Evolutionary conservation across 2,329 filamentous ascomycete species (phyloP).

Genomic region (Fusarium sp.): DNA sequence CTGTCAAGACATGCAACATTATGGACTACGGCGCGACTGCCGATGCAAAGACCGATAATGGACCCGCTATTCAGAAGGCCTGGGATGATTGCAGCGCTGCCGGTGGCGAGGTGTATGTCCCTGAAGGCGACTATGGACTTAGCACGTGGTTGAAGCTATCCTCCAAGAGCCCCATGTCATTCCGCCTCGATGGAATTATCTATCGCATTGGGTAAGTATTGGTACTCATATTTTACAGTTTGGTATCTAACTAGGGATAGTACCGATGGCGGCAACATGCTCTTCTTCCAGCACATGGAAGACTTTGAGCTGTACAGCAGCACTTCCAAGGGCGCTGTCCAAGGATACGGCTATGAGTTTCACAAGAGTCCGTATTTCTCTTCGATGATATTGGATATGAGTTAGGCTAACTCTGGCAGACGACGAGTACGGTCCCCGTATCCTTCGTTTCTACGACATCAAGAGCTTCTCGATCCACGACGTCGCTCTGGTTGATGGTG

Average conservation of each 20-base stretch:
- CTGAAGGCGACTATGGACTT: conserved; percentile 39
- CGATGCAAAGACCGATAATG: conserved; percentile 31
- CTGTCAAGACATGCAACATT: conserved; percentile 41
- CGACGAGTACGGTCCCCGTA: conserved; percentile 37
- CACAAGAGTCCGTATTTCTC: conserved; percentile 16
- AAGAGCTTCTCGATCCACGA: conserved; percentile 41
- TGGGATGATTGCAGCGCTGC: conserved; percentile 34
- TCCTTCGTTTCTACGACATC: conserved; percentile 36
- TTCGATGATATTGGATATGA: fast-evolving
- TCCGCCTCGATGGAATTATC: conserved; percentile 38
- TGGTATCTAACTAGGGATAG: conserved; percentile 11
- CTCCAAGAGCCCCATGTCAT: conserved; percentile 37
- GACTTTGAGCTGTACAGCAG: conserved; percentile 45
- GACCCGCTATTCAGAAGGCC: conserved; percentile 34
- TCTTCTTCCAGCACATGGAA: conserved; percentile 39
- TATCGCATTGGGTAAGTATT: conserved; percentile 36
- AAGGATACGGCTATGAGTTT: conserved; percentile 39
- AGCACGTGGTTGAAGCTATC: conserved; percentile 35
- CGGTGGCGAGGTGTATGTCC: conserved; percentile 40
- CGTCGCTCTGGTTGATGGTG: conserved; percentile 38
- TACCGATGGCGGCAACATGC: conserved; percentile 34
- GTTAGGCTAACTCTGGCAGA: conserved; percentile 15
- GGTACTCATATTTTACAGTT: fast-evolving
- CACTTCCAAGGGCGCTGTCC: conserved; percentile 40
- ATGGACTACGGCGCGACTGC: conserved; percentile 36